Conservation (phyloP, 768 basidiomycete genomes). For the Guyanaporus albipodus region DNA sequence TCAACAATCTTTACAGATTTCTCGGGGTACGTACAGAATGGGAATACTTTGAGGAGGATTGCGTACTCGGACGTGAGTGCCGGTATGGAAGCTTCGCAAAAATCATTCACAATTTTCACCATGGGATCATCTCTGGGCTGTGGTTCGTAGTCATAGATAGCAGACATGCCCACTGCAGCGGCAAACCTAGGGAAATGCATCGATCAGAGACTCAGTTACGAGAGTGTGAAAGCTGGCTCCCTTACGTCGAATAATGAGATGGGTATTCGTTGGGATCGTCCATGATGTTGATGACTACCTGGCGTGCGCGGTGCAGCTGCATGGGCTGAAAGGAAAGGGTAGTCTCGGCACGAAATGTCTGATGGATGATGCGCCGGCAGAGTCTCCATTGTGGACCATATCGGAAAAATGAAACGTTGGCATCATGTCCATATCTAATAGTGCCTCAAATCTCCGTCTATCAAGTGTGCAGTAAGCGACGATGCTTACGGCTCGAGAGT, state of each 20-base stretch:
- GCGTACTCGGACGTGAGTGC: slow-evolving; percentile 11
- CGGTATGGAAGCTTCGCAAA: neutral
- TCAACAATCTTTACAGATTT: too few relatives aligned
- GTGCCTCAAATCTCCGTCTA: neutral
- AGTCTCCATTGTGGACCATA: slow-evolving; percentile 8
- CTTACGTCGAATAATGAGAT: slow-evolving; percentile 7
- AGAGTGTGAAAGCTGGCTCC: neutral
- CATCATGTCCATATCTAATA: neutral
- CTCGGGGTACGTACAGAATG: neutral
- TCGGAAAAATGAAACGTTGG: neutral
- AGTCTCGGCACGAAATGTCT: slow-evolving; percentile 11
- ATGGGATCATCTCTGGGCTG: neutral
- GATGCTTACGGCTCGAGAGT: neutral
- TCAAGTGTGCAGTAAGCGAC: neutral
- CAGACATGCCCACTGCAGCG: slow-evolving; percentile 26
- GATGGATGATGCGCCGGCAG: slow-evolving; percentile 12
- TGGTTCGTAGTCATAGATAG: slow-evolving; percentile 16
- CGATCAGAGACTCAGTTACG: neutral
- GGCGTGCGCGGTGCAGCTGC: slow-evolving; percentile 10
- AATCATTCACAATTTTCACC: slow-evolving; percentile 1
- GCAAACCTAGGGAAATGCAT: slow-evolving; percentile 30
- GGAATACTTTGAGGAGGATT: slow-evolving; percentile 9
- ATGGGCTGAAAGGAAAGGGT: slow-evolving; percentile 6
- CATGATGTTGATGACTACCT: slow-evolving; percentile 6
- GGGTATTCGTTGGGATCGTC: slow-evolving; percentile 1